phyloP scores from a whole-genome alignment of 2,329 filamentous ascomycete species.

The Talaromyces atroroseus region DNA sequence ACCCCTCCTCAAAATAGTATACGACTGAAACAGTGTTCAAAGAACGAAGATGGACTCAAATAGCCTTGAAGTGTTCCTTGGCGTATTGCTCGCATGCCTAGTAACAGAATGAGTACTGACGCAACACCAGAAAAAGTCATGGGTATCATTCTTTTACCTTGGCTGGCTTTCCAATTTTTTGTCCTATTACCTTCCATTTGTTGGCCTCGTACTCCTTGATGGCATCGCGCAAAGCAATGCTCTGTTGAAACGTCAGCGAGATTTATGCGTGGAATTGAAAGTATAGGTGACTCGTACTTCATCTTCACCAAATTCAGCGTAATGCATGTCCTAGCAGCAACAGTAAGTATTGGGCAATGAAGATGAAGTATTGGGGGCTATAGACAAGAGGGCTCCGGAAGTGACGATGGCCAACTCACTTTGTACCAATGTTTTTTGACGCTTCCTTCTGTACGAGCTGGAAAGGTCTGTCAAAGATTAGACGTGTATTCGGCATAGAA shows the following conservation, averaged over 20 bases:
- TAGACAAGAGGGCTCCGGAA: neutral
- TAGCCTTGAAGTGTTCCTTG: conserved; percentile 75
- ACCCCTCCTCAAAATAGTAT: no score
- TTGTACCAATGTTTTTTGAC: conserved; percentile 99
- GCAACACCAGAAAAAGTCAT: conserved; percentile 15
- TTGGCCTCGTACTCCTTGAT: conserved; percentile 99
- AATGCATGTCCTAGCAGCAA: conserved; percentile 77
- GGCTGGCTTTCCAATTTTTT: conserved; percentile 94
- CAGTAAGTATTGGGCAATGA: conserved; percentile 22
- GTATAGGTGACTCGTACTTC: conserved; percentile 58
- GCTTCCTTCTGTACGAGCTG: conserved; percentile 86
- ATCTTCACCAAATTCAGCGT: conserved; percentile 95
- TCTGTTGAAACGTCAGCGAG: conserved; percentile 23
- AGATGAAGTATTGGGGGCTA: conserved; percentile 15
- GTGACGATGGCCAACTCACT: conserved; percentile 44
- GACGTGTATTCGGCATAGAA: neutral
- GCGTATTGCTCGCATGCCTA: conserved; percentile 88
- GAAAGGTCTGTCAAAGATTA: conserved; percentile 64
- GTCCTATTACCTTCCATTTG: conserved; percentile 96
- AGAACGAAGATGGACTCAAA: conserved; percentile 15
- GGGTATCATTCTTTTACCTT: conserved; percentile 56
- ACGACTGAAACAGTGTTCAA: no score
- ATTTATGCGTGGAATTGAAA: conserved; percentile 16
- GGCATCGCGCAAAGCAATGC: conserved; percentile 65
- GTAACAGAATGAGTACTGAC: conserved; percentile 17